Conservation (phyloP, 164 flowering plant genomes). For the Berberis thunbergii region DNA sequence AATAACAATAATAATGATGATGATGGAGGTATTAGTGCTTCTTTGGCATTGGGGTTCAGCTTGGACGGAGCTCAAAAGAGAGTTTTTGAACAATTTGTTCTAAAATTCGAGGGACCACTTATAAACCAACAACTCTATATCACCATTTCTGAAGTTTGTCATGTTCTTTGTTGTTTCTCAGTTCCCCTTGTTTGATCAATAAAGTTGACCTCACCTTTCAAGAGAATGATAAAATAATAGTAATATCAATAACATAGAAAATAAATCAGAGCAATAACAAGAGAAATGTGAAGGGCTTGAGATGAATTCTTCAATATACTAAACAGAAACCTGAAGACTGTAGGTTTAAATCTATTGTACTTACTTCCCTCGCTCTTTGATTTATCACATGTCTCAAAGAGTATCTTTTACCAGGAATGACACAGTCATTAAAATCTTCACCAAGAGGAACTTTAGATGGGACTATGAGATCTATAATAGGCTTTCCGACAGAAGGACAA, state of each 20-base stretch:
- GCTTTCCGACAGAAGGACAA: slow-evolving; percentile 63
- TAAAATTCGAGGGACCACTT: background rate
- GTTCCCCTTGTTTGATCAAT: background rate
- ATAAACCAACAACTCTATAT: background rate
- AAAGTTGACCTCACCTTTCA: too few species aligned
- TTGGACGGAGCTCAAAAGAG: background rate
- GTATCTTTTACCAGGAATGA: slow-evolving; percentile 85
- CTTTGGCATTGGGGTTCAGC: background rate
- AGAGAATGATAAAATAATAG: too few species aligned
- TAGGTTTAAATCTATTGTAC: slow-evolving; percentile 1
- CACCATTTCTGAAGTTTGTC: background rate
- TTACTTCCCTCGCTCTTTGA: slow-evolving; percentile 69
- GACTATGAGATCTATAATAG: slow-evolving; percentile 44
- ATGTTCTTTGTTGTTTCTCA: background rate
- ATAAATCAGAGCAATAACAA: too few species aligned
- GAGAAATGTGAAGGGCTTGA: background rate
- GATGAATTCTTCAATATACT: background rate
- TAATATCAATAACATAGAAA: too few species aligned
- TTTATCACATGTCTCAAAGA: slow-evolving; percentile 81
- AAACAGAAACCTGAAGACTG: background rate
- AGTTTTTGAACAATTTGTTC: too few species aligned
- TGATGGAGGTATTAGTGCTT: background rate
- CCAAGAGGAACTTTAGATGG: slow-evolving; percentile 94
- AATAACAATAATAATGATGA: background rate
- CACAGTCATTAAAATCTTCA: slow-evolving; percentile 56